Base-by-base conservation (phyloP, 495 filamentous ascomycete species). In the Xeromyces bisporus region DNA sequence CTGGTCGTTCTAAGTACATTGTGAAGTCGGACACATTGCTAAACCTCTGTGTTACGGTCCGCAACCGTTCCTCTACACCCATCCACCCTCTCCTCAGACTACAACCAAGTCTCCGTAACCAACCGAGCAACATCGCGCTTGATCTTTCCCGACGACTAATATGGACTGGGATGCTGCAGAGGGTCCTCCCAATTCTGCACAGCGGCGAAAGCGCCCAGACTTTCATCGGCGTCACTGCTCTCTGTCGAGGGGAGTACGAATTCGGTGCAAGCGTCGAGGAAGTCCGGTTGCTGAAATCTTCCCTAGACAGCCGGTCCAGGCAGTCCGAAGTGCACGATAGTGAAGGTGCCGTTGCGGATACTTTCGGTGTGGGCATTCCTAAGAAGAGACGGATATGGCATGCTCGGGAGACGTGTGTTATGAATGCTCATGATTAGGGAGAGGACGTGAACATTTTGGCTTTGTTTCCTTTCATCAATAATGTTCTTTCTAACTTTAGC, bases 111-210 rank as follows among this genome's bases (percentile, higher is more conserved):
- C 64, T 93, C 3, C 66, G 74, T 25, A 70, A 85, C 37, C 74
- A 86, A 16, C 69, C 79, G 2, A 67, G 70, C 34, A 70, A 75
- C 42, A 59, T 77, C 9, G 79, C 82, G 10, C 69, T 93, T 11
- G 86, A 94, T 46, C 71, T 92, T 12, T 73, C 75, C n/a, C 72
- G 77, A 41, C 75, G 80, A 30, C 65, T 93, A 9, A 76, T 77
- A 8, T 86, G 81, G 71, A 86, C 80, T 34, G 86, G 86, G 1
- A 71, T 80, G 33, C 48, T 91, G 31, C 86, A 94, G 51, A 75
- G 77, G 35, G 61, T 66, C 1, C 53, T 93, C 0, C 70, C 72
- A 2, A 46, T 70, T 3, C 42, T 93, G 1, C 47, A 50, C 5
- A 65, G 69, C 0, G 67, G 69, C 2, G 64, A 64, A 33, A 65